Conservation (phyloP, 73 alveolate species). For the Stentor coeruleus region DNA sequence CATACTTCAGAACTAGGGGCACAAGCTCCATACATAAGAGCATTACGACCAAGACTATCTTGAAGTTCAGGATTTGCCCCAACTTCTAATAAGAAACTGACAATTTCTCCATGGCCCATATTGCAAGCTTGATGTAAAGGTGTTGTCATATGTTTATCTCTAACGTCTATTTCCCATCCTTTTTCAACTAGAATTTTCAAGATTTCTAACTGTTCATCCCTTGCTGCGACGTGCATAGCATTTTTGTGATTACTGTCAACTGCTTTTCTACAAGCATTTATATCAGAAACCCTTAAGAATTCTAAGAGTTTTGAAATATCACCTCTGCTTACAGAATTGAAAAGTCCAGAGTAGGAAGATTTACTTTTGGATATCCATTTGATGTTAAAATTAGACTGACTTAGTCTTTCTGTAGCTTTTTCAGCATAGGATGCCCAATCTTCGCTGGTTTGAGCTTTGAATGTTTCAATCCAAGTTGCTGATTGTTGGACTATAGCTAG, state of each 20-base stretch:
- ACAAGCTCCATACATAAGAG: not conserved
- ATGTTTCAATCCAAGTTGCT: slow-evolving; percentile 65
- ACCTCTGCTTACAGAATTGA: slow-evolving; percentile 39
- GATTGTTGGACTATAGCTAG: slow-evolving; percentile 74
- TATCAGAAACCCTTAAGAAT: slow-evolving; percentile 28
- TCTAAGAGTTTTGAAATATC: slow-evolving; percentile 44
- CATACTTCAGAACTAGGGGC: not conserved
- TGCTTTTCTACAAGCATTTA: slow-evolving; percentile 9
- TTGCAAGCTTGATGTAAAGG: slow-evolving; percentile 89
- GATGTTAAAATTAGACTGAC: slow-evolving; percentile 65
- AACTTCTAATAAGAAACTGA: slow-evolving; percentile 55
- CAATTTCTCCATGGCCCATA: slow-evolving; percentile 71
- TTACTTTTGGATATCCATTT: slow-evolving; percentile 63
- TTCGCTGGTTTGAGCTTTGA: slow-evolving; percentile 55
- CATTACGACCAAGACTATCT: not conserved
- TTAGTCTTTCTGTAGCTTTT: slow-evolving; percentile 73
- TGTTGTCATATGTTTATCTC: slow-evolving; percentile 83
- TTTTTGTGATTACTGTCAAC: slow-evolving; percentile 61
- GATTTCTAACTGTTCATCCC: slow-evolving; percentile 66
- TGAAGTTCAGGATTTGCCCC: slow-evolving; percentile 65
- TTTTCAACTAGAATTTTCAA: slow-evolving; percentile 51
- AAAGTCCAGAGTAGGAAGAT: slow-evolving; percentile 23
- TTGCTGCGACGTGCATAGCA: slow-evolving; percentile 83
- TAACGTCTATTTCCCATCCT: slow-evolving; percentile 58
- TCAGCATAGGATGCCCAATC: slow-evolving; percentile 76